Evolutionary conservation across 192 early-diverging fungal genomes (phyloP).

Genomic region (Gamsiella multidivaricata): DNA sequence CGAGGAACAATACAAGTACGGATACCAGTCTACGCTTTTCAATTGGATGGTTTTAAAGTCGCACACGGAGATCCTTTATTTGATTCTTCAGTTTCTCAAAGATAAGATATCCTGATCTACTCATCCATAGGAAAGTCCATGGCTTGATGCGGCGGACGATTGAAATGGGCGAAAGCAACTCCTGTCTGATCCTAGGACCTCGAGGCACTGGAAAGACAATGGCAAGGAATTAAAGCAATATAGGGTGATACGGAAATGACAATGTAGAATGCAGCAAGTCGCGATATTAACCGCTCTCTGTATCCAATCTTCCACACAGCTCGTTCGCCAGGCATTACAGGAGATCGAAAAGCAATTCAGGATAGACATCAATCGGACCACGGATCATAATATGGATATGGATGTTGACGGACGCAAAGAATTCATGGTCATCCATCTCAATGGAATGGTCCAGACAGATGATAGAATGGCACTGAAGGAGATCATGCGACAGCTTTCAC

Average conservation of each 20-base stretch:
- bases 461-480: constrained; percentile 85
- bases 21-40: not conserved
- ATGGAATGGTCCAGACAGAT: constrained; percentile 83
- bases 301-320: constrained; percentile 17
- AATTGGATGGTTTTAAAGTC: too few species aligned
- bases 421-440: constrained; percentile 78
- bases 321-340: constrained; percentile 56
- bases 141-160: constrained; percentile 72
- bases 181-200: constrained; percentile 84
- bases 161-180: constrained; percentile 83
- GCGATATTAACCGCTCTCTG: too few species aligned
- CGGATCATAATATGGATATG: constrained; percentile 19
- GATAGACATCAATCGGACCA: not conserved
- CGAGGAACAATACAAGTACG: constrained; percentile 59
- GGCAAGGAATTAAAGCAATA: constrained; percentile 9
- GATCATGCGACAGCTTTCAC: constrained; percentile 81
- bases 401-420: constrained; percentile 31
- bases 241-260: too few species aligned
- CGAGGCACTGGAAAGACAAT: constrained; percentile 66
- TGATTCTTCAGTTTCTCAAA: not conserved
- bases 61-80: too few species aligned
- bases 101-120: not conserved
- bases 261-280: not conserved
- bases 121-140: constrained; percentile 57
- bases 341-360: constrained; percentile 39